Evolutionary conservation across 1,139 yeast genomes (phyloP).

Genomic region (Hemisphaericaspora lyxosophila): DNA sequence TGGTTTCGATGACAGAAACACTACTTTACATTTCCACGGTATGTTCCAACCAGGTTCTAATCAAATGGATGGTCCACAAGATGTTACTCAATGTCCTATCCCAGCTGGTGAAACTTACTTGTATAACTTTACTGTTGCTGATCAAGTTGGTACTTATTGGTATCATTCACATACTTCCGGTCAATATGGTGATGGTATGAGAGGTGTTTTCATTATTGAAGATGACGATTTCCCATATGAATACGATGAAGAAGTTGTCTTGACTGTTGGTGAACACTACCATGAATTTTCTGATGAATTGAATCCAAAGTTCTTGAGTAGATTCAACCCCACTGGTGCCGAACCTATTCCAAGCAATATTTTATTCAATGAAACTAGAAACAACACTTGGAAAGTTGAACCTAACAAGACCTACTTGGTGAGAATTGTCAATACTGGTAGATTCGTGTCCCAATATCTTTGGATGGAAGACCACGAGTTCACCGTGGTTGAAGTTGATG

Average conservation of each 20-base stretch:
- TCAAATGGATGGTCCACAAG: conserved; percentile 78
- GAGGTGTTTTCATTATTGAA: conserved; percentile 69
- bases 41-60: conserved; percentile 59
- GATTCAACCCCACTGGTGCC: conserved; percentile 80
- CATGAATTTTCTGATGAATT: conserved; percentile 51
- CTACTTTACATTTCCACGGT: conserved; percentile 78
- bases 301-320: conserved; percentile 47
- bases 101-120: conserved; percentile 62
- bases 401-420: conserved; percentile 63
- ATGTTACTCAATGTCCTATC: conserved; percentile 77
- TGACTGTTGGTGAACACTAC: conserved; percentile 63
- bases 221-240: conserved; percentile 57
- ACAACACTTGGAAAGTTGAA: conserved; percentile 55
- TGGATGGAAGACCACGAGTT: conserved; percentile 67
- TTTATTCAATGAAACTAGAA: conserved; percentile 63
- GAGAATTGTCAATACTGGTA: conserved; percentile 64
- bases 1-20: conserved; percentile 51
- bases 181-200: conserved; percentile 76
- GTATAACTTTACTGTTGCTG: conserved; percentile 63
- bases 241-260: conserved; percentile 60
- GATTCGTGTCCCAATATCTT: conserved; percentile 70
- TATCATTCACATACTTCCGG: conserved; percentile 77
- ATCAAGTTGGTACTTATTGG: conserved; percentile 80
- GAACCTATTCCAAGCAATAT: conserved; percentile 74
- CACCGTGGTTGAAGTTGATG: conserved; percentile 72